phyloP scores from a whole-genome alignment of 1,139 yeast genomes.

The Kodamaea sp. region DNA sequence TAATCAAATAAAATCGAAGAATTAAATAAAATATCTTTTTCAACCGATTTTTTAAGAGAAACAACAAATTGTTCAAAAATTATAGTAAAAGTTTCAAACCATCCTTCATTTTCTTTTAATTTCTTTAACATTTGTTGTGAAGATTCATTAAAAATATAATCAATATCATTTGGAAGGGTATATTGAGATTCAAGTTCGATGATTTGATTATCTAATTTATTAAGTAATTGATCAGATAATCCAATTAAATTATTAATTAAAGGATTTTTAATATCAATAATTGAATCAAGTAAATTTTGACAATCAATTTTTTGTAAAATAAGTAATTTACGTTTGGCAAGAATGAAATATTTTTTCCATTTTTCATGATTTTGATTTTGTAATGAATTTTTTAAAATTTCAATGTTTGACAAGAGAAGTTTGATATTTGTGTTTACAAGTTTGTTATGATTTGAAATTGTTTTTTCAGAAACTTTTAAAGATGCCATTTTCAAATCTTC shows the following conservation, averaged over 20 bases:
- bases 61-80: constrained; percentile 40
- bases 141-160: constrained; percentile 43
- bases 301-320: constrained; percentile 40
- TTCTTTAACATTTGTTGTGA: constrained; percentile 40
- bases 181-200: constrained; percentile 50
- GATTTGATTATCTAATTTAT: constrained; percentile 39
- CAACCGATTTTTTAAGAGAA: constrained; percentile 44
- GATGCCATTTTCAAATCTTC: constrained; percentile 66
- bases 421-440: constrained; percentile 34
- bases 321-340: constrained; percentile 58
- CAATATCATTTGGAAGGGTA: constrained; percentile 48
- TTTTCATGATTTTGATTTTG: constrained; percentile 43
- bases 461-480: constrained; percentile 36
- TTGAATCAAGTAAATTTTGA: constrained; percentile 9
- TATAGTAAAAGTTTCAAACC: constrained; percentile 45
- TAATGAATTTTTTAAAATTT: constrained; percentile 33
- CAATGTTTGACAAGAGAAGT: constrained; percentile 39
- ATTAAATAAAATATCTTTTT: constrained; percentile 51
- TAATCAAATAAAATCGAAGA: constrained; percentile 50
- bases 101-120: constrained; percentile 50
- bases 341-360: constrained; percentile 45
- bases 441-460: constrained; percentile 27
- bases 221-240: constrained; percentile 23
- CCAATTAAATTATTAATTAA: constrained; percentile 6
- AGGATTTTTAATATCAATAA: background rate